Conservation (phyloP, 2,329 filamentous ascomycete genomes). For the Xylariaceae sp. region DNA sequence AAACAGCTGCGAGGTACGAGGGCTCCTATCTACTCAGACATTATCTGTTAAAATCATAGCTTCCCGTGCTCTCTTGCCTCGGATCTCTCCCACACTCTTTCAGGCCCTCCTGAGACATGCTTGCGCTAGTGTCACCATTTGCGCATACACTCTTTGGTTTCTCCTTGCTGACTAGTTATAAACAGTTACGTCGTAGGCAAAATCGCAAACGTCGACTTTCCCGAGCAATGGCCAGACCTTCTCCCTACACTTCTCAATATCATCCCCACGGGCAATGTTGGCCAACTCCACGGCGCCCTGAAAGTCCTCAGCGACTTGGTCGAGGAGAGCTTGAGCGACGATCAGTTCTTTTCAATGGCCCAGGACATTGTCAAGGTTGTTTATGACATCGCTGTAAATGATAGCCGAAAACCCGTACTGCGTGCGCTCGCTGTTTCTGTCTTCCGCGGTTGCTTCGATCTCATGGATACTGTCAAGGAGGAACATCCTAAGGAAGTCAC, state of each 20-base stretch:
- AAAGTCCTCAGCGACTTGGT: conserved; percentile 89
- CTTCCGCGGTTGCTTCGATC: conserved; percentile 90
- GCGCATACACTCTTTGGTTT: neutral
- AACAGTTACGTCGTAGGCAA: conserved; percentile 79
- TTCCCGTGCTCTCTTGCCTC: conserved; percentile 5
- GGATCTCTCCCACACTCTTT: neutral
- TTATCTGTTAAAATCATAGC: neutral
- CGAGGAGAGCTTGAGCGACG: conserved; percentile 90
- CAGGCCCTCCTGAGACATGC: conserved; percentile 8
- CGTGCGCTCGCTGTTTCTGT: conserved; percentile 87
- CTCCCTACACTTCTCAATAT: conserved; percentile 80
- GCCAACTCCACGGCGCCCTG: conserved; percentile 85
- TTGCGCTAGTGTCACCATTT: neutral
- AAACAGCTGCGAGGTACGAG: conserved; percentile 80
- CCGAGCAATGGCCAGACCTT: conserved; percentile 91
- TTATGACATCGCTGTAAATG: conserved; percentile 80
- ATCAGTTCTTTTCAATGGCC: conserved; percentile 92
- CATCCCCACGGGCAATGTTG: conserved; percentile 76
- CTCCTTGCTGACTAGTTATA: conserved; percentile 13
- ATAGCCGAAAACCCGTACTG: conserved; percentile 74
- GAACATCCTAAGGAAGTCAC: conserved; percentile 87
- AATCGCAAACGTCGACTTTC: conserved; percentile 91
- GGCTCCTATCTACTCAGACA: neutral
- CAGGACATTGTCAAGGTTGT: conserved; percentile 83
- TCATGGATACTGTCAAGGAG: conserved; percentile 95